phyloP scores from a whole-genome alignment of 768 basidiomycete species.

The Macrolepiota albuminosa region DNA sequence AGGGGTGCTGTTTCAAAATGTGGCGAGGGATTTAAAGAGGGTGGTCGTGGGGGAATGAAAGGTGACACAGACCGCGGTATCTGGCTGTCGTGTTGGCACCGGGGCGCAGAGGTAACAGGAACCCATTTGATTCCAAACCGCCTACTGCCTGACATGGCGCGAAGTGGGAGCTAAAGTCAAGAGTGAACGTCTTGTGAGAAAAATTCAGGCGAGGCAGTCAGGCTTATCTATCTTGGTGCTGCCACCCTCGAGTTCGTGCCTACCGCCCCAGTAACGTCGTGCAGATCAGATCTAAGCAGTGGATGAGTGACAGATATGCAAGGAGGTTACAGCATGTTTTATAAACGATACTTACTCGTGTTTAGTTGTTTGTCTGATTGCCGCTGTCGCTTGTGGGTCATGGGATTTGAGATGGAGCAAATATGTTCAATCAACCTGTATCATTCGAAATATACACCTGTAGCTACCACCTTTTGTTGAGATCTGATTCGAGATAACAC shows the following conservation, averaged over 20 bases:
- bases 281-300: not conserved
- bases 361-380: too few relatives aligned
- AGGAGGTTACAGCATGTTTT: too few relatives aligned
- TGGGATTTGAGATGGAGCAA: too few relatives aligned
- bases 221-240: not conserved
- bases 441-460: too few relatives aligned
- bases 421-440: too few relatives aligned
- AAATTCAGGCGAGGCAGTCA: not conserved
- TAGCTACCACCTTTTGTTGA: too few relatives aligned
- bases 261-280: not conserved
- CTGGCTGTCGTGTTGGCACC: conserved; percentile 4
- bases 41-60: conserved; percentile 9
- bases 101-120: not conserved
- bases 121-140: too few relatives aligned
- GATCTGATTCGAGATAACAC: too few relatives aligned
- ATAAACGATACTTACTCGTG: too few relatives aligned
- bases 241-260: not conserved
- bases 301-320: not conserved
- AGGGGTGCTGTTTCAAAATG: not conserved
- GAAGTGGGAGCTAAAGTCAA: not conserved
- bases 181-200: not conserved
- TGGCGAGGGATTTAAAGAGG: conserved; percentile 5
- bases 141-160: conserved; percentile 1
- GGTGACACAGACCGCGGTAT: conserved; percentile 3
- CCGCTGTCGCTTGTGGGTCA: too few relatives aligned